phyloP scores from a whole-genome alignment of 148 eudicot species.

The Pouteria glomerata region DNA sequence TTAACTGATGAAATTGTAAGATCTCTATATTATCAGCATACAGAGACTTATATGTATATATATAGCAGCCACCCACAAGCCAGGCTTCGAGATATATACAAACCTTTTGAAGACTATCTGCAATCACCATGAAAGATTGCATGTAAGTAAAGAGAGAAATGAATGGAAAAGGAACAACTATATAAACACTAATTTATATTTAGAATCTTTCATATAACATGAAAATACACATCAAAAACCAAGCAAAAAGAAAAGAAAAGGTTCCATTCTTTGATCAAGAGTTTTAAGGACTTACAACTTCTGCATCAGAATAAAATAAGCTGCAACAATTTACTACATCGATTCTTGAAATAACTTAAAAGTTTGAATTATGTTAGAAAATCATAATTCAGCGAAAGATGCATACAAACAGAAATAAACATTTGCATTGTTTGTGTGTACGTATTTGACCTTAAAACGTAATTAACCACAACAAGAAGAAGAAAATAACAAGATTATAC shows the following conservation, averaged over 20 bases:
- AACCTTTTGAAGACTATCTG: slow-evolving; percentile 7
- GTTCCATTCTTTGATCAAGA: neutral
- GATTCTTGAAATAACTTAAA: neutral
- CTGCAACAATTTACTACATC: too few relatives aligned
- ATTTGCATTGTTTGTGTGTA: neutral
- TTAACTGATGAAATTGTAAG: neutral
- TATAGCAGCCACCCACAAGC: neutral
- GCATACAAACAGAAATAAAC: neutral
- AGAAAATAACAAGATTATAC: neutral
- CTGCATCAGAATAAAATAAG: neutral
- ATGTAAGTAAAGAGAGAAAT: neutral
- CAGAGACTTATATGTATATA: neutral
- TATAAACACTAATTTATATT: neutral
- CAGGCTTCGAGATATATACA: neutral
- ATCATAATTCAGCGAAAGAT: neutral
- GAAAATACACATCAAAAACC: neutral
- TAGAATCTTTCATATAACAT: neutral
- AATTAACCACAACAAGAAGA: neutral
- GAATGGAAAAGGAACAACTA: neutral
- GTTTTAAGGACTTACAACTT: neutral
- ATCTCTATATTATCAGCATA: slow-evolving; percentile 1
- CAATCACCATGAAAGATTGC: slow-evolving; percentile 10
- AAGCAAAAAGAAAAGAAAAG: neutral
- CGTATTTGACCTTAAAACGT: neutral
- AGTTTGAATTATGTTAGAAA: neutral